These are phyloP conservation scores for Microbotryum lychnidis-dioicae DNA, from an alignment of 1,284 basidiomycete genomes.

Conservation along the genomic window DNA sequence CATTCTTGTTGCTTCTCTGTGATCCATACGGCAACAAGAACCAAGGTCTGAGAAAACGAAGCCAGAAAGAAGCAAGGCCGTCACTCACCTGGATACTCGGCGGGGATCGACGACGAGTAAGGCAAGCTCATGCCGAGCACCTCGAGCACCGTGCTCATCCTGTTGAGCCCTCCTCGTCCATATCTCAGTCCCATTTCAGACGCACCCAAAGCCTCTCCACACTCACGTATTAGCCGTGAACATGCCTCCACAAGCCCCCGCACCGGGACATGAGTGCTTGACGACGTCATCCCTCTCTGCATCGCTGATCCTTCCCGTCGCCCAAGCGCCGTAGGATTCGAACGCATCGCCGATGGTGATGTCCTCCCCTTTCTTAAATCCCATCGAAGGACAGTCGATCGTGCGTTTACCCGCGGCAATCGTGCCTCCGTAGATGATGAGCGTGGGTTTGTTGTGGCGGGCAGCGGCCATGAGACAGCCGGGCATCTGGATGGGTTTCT, in stretches of 20 bases:
- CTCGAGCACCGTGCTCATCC: constrained; percentile 54
- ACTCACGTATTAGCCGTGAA: constrained; percentile 59
- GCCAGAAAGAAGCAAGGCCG: neutral
- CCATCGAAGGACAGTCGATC: constrained; percentile 9
- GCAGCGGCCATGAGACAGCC: constrained; percentile 68
- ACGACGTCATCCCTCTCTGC: constrained; percentile 2
- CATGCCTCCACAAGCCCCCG: constrained; percentile 12
- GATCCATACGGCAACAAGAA: neutral
- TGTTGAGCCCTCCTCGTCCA: too few relatives aligned
- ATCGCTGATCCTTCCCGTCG: constrained; percentile 5
- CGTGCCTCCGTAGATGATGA: constrained; percentile 46
- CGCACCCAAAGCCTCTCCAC: constrained; percentile 15
- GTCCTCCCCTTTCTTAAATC: constrained; percentile 3
- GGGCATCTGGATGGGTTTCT: constrained; percentile 49
- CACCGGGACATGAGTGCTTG: constrained; percentile 12
- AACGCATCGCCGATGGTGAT: constrained; percentile 16
- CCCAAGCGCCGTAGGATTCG: constrained; percentile 7
- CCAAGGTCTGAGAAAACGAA: neutral
- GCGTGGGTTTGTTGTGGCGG: constrained; percentile 31
- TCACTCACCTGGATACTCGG: constrained; percentile 49
- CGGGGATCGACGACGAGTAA: constrained; percentile 74
- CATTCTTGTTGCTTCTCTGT: constrained; percentile 73
- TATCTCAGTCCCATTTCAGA: too few relatives aligned
- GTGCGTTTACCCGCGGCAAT: constrained; percentile 8
- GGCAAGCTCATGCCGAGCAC: constrained; percentile 83